Conservation (phyloP, 177 flowering plant species). For the Vitis hybrid region DNA sequence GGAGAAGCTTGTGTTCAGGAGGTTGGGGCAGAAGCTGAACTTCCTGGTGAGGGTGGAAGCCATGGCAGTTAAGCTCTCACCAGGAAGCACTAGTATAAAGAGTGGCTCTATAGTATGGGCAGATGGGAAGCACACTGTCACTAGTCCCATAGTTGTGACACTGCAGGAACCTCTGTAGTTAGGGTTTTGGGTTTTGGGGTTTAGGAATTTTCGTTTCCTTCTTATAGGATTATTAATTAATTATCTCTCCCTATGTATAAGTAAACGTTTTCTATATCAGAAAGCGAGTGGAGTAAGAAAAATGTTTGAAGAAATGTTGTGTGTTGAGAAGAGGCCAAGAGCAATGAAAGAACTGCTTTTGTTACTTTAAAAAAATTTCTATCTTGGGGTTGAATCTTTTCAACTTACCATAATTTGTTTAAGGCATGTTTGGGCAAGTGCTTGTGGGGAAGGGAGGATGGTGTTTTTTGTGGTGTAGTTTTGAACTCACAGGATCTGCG, state of each 20-base stretch:
- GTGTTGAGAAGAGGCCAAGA: slow-evolving; percentile 4
- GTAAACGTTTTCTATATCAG: slow-evolving; percentile 28
- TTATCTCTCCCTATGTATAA: background rate
- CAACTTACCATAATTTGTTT: background rate
- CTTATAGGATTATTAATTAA: background rate
- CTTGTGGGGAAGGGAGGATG: background rate
- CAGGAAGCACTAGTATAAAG: slow-evolving; percentile 51
- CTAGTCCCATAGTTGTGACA: slow-evolving; percentile 79
- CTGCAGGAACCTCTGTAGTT: slow-evolving; percentile 55
- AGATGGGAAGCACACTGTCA: slow-evolving; percentile 78
- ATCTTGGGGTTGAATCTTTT: slow-evolving; percentile 1
- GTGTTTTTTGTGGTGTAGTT: background rate
- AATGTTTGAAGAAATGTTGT: slow-evolving; percentile 15
- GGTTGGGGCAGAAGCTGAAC: slow-evolving; percentile 72
- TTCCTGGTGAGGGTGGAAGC: slow-evolving; percentile 68
- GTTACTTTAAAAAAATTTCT: background rate
- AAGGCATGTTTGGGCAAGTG: background rate
- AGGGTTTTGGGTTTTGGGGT: slow-evolving; percentile 6
- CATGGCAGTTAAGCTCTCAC: slow-evolving; percentile 45
- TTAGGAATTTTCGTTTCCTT: slow-evolving; percentile 19
- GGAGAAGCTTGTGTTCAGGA: slow-evolving; percentile 55
- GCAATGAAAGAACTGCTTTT: slow-evolving; percentile 4
- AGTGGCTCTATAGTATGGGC: slow-evolving; percentile 75
- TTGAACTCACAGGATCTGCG: background rate
- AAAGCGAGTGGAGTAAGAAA: slow-evolving; percentile 23